These are phyloP conservation scores for Pneumocystis sp. DNA, from an alignment of 1,139 yeast genomes.

Conservation along the genomic window DNA sequence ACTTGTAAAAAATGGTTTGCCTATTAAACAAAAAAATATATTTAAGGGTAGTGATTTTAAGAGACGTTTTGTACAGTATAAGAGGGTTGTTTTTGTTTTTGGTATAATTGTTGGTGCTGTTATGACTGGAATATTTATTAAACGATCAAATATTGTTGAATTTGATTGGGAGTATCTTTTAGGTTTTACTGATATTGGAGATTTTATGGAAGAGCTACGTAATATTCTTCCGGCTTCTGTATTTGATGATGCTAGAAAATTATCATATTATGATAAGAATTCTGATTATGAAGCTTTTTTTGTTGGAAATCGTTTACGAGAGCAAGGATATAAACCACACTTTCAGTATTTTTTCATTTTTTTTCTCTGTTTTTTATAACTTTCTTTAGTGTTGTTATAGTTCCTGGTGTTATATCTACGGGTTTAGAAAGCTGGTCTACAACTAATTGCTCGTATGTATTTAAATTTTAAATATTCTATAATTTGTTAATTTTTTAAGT, in stretches of 20 bases:
- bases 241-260: neutral
- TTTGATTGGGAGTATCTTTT: neutral
- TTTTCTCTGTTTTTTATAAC: neutral
- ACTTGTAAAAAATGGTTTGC: neutral
- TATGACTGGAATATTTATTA: neutral
- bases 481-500: neutral
- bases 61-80: neutral
- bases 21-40: neutral
- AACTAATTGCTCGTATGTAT: slow-evolving; percentile 49
- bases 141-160: neutral
- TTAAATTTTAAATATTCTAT: neutral
- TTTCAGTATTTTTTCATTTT: slow-evolving; percentile 9
- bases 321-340: slow-evolving; percentile 1
- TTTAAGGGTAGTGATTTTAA: neutral
- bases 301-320: slow-evolving; percentile 3
- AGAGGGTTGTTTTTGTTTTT: neutral
- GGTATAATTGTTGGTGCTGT: slow-evolving; percentile 1
- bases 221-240: neutral
- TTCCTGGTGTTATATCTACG: slow-evolving; percentile 92
- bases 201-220: neutral
- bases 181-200: neutral
- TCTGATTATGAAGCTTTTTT: neutral
- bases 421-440: slow-evolving; percentile 92
- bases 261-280: neutral
- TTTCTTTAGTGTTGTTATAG: slow-evolving; percentile 3